These are phyloP conservation scores for Linderina pennispora DNA, from an alignment of 192 early-diverging fungal genomes.

Conservation along the genomic window DNA sequence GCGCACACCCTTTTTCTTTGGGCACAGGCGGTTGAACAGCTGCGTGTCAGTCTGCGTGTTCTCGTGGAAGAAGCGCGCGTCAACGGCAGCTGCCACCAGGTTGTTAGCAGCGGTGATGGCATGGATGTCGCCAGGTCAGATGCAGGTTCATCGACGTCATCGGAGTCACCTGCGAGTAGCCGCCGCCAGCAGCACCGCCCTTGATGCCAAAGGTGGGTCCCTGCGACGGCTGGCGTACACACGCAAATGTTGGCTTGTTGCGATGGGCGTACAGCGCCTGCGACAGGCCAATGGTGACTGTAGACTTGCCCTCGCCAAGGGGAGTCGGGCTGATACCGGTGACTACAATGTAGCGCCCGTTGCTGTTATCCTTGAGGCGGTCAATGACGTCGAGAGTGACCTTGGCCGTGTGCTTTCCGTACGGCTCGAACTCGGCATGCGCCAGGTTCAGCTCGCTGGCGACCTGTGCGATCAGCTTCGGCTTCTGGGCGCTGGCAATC, in stretches of 20 bases:
- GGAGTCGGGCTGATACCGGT: conserved; percentile 99
- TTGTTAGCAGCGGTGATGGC: conserved; percentile 98
- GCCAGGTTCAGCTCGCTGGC: conserved; percentile 81
- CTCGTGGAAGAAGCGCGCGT: conserved; percentile 98
- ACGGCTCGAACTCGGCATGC: conserved; percentile 73
- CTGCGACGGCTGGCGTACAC: conserved; percentile 98
- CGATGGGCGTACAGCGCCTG: conserved; percentile 96
- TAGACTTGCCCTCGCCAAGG: conserved; percentile 98
- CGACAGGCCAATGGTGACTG: conserved; percentile 88
- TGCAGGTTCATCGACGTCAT: conserved; percentile 99
- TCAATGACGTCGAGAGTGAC: conserved; percentile 76
- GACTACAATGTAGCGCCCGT: conserved; percentile 92
- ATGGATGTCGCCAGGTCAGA: conserved; percentile 98
- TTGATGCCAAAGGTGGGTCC: conserved; percentile 99
- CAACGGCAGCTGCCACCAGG: conserved; percentile 93
- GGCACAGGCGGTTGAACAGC: conserved; percentile 84
- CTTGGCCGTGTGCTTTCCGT: conserved; percentile 89
- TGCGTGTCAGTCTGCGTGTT: conserved; percentile 61
- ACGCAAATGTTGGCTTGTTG: conserved; percentile 82
- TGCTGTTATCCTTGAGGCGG: conserved; percentile 66
- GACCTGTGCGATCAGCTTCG: conserved; percentile 74
- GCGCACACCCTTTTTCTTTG: conserved; percentile 79
- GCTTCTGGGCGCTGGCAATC: conserved; percentile 83
- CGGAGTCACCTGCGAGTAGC: conserved; percentile 98
- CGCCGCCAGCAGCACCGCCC: conserved; percentile 95